Evolutionary conservation across 2,329 filamentous ascomycete genomes (phyloP).

Genomic region (Coniochaeta prunicola): DNA sequence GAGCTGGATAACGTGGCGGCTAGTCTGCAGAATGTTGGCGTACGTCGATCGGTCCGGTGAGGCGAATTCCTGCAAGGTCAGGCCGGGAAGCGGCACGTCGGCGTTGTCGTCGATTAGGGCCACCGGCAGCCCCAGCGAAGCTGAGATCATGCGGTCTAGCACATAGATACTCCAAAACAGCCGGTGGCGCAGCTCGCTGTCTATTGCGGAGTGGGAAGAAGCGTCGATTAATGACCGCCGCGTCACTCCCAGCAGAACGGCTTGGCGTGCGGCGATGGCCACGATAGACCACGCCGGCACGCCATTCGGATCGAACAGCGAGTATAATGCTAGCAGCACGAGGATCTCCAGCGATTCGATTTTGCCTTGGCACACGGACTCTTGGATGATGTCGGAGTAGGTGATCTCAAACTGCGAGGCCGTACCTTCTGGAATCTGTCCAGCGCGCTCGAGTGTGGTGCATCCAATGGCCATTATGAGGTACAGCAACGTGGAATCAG

Average conservation of each 20-base stretch:
- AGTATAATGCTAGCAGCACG: conserved; percentile 32
- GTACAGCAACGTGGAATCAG: conserved; percentile 28
- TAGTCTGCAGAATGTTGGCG: conserved; percentile 34
- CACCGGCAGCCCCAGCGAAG: conserved; percentile 30
- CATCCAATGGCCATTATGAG: conserved; percentile 39
- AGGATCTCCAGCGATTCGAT: conserved; percentile 33
- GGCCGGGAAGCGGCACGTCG: conserved; percentile 32
- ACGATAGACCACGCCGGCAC: conserved; percentile 32
- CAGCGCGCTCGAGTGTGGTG: conserved; percentile 33
- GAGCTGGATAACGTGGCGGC: conserved; percentile 35
- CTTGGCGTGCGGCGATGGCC: conserved; percentile 30
- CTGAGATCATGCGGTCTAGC: conserved; percentile 36
- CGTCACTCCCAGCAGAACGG: conserved; percentile 29
- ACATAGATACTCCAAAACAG: conserved; percentile 38
- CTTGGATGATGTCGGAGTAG: conserved; percentile 31
- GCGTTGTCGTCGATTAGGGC: conserved; percentile 30
- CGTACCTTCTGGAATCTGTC: conserved; percentile 26
- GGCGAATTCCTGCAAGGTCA: conserved; percentile 38
- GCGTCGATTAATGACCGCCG: conserved; percentile 20
- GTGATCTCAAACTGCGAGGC: conserved; percentile 26
- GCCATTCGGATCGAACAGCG: conserved; percentile 32
- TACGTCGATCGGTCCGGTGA: conserved; percentile 27
- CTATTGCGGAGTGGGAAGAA: conserved; percentile 13
- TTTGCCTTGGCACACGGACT: conserved; percentile 27
- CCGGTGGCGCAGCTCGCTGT: conserved; percentile 25